Evolutionary conservation across 2,329 filamentous ascomycete species (phyloP), one percentile per base, ranked within the genome.

Genomic region (Amylocarpus encephaloides): DNA sequence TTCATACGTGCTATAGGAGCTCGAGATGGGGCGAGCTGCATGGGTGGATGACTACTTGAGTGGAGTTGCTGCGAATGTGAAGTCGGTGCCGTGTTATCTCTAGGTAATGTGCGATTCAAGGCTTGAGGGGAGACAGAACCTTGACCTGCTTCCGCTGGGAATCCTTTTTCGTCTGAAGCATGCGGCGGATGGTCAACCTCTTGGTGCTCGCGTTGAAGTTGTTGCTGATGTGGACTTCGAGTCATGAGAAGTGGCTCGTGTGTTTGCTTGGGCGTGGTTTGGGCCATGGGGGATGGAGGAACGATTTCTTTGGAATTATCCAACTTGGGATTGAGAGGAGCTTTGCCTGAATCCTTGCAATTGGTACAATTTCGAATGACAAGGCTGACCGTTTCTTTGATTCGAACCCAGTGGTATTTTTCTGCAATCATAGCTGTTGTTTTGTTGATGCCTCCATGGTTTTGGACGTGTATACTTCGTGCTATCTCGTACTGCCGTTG

Each of bases 371-470:
- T 92, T 61, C 88, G 85, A 69, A 97, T 95, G 61, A 95, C 91
- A 66, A 92, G 84, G 66, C 86, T 93, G 54, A 96, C 93, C 1
- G 92, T 97, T 70, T 96, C 91, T 68, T 97, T 98, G 72, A 97
- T 97, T 54, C 92, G 82, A 43, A 94, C 91, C 93, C 93, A 98
- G 70, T 97, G 93, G 66, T 92, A 96, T 64, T 85, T 86, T 66
- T 96, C 88, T 10, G 92, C 89, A 62, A 98, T 95, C 16, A 83
- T 86, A 16, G 92, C 91, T 1, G 92, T 97, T 0, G 92, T 97
- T 73, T 96, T 96, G 75, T 98, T 98, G 75, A 97, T 97, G 46
- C 93, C 93, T 6, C 86, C 89, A 65, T 98, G 93, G 38, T 84
- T 78, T 50, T 75, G 70, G 47, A 82, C 75, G 69, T 98, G 93